Evolutionary conservation across 805 yeast species (phyloP).

Genomic region (Metschnikowia cubensis): DNA sequence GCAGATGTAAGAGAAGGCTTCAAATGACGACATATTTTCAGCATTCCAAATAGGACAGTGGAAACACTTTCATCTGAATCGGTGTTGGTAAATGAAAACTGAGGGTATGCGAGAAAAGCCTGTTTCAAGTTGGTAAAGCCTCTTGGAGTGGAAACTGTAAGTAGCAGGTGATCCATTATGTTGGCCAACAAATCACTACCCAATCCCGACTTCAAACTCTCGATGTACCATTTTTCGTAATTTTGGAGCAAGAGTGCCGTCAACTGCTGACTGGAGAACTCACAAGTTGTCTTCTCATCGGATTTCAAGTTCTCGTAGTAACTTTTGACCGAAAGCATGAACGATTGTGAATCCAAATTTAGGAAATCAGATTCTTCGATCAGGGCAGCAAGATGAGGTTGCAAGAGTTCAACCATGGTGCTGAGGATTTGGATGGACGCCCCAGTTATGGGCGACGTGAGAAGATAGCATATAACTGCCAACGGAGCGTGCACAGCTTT

Average conservation of each 20-base stretch:
- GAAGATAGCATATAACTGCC: slow-evolving; percentile 48
- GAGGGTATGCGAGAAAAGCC: slow-evolving; percentile 15
- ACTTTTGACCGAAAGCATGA: neutral
- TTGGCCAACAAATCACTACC: slow-evolving; percentile 20
- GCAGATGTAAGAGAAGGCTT: slow-evolving; percentile 24
- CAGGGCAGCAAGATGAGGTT: slow-evolving; percentile 52
- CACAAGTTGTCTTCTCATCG: neutral
- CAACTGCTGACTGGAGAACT: slow-evolving; percentile 6
- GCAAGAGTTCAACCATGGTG: slow-evolving; percentile 49
- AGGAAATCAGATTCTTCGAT: neutral
- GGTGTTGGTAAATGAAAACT: neutral
- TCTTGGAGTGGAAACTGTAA: slow-evolving; percentile 2
- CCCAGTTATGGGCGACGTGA: slow-evolving; percentile 15
- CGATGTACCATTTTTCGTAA: slow-evolving; percentile 18
- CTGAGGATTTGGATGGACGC: slow-evolving; percentile 41
- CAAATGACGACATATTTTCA: slow-evolving; percentile 38
- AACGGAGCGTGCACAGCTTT: slow-evolving; percentile 79
- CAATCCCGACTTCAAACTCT: slow-evolving; percentile 12
- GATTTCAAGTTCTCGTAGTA: neutral
- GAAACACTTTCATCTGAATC: neutral
- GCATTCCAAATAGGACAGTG: slow-evolving; percentile 22
- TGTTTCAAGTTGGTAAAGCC: slow-evolving; percentile 13
- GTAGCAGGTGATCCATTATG: slow-evolving; percentile 1
- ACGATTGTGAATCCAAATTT: neutral
- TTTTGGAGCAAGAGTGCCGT: slow-evolving; percentile 18